Evolutionary conservation across 495 filamentous ascomycete genomes (phyloP).

Genomic region (Neurospora sp.): DNA sequence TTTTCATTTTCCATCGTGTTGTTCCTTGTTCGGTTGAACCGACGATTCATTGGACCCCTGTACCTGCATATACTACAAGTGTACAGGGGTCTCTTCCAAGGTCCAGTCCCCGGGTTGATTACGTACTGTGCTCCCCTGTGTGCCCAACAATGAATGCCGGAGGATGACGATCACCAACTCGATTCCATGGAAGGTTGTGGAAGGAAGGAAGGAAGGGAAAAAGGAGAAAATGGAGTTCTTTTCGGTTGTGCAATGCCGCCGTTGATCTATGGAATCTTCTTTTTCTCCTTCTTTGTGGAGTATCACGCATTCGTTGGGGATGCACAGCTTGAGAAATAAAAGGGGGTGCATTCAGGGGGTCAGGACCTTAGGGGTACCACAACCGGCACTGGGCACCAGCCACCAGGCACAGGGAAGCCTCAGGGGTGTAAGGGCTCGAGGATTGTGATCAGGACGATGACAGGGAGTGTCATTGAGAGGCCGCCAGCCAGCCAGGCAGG

Average conservation of each 20-base stretch:
- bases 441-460: neutral
- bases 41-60: neutral
- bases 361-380: neutral
- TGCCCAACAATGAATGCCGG: neutral
- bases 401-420: neutral
- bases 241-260: neutral
- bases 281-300: neutral
- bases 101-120: neutral
- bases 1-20: neutral
- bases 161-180: neutral
- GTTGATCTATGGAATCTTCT: neutral
- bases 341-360: neutral
- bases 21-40: neutral
- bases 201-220: neutral
- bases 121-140: neutral
- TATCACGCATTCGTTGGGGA: neutral
- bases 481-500: neutral
- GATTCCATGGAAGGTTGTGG: neutral
- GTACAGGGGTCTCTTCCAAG: neutral
- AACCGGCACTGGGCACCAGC: neutral
- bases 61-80: neutral
- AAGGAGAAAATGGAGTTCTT: neutral
- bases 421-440: neutral
- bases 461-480: neutral
- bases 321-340: neutral